Evolutionary conservation across 768 basidiomycete species (phyloP).

Genomic region (Hydnomerulius pinastri): DNA sequence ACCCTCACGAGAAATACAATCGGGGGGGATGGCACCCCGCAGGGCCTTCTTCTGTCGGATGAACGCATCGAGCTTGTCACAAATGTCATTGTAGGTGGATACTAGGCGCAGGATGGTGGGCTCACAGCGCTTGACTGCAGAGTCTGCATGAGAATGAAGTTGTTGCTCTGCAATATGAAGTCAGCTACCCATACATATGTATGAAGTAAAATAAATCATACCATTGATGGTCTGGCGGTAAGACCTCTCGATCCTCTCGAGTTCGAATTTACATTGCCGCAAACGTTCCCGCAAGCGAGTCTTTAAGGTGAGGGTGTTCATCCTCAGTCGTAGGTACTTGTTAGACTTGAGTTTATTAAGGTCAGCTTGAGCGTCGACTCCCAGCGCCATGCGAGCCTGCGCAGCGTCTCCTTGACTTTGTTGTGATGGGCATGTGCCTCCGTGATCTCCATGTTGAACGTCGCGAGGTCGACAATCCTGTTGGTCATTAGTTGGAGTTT

Average conservation of each 20-base stretch:
- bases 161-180: constrained; percentile 21
- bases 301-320: constrained; percentile 25
- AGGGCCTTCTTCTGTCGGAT: constrained; percentile 26
- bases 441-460: constrained; percentile 1
- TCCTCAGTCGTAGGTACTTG: constrained; percentile 9
- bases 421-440: neutral
- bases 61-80: constrained; percentile 17
- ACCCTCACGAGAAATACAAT: constrained; percentile 17
- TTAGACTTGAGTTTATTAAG: constrained; percentile 5
- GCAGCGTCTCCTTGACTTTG: neutral
- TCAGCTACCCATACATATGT: neutral
- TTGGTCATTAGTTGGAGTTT: neutral
- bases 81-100: constrained; percentile 30
- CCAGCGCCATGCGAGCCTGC: constrained; percentile 3
- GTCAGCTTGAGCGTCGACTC: constrained; percentile 1
- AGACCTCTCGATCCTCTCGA: constrained; percentile 13
- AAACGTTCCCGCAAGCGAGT: constrained; percentile 15
- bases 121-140: constrained; percentile 27
- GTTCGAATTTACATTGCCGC: constrained; percentile 20
- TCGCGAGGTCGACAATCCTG: neutral
- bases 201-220: constrained; percentile 3
- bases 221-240: constrained; percentile 19
- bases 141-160: constrained; percentile 26
- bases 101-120: constrained; percentile 26
- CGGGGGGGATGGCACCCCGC: constrained; percentile 21